These are phyloP conservation scores for Stylonectria norvegica DNA, from an alignment of 2,329 filamentous ascomycete genomes.

Conservation along the genomic window DNA sequence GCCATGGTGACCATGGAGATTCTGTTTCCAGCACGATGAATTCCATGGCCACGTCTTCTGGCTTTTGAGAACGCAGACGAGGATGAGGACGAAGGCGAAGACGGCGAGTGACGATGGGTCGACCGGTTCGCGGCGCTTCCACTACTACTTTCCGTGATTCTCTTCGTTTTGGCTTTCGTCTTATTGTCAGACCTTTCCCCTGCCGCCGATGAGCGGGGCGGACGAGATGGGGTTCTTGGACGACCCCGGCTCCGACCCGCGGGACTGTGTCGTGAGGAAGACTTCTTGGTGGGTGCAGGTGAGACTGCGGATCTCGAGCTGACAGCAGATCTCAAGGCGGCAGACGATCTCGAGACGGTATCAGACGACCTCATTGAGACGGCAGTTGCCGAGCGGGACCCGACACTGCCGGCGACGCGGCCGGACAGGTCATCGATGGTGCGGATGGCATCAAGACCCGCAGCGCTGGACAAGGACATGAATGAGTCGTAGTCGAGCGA, in stretches of 20 bases:
- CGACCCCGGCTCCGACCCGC: constrained; percentile 16
- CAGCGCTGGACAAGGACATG: constrained; percentile 44
- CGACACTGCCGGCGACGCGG: constrained; percentile 20
- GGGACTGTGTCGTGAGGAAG: too few relatives aligned
- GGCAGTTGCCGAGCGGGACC: too few relatives aligned
- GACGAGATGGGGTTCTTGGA: constrained; percentile 12
- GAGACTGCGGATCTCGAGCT: too few relatives aligned
- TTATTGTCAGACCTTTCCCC: constrained; percentile 3
- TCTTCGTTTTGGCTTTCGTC: constrained; percentile 7
- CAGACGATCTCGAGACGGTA: too few relatives aligned
- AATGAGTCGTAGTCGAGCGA: constrained; percentile 46
- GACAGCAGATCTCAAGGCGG: too few relatives aligned
- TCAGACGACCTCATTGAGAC: too few relatives aligned
- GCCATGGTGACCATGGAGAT: constrained; percentile 35
- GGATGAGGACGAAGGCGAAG: constrained; percentile 8
- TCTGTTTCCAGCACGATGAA: constrained; percentile 19
- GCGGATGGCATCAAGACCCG: constrained; percentile 45
- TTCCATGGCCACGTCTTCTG: too few relatives aligned
- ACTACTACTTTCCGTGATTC: constrained; percentile 9
- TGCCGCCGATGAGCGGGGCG: constrained; percentile 1
- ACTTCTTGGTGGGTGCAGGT: too few relatives aligned
- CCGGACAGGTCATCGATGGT: constrained; percentile 47
- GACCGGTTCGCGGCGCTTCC: constrained; percentile 5
- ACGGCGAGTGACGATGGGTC: constrained; percentile 10
- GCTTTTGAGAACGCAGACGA: constrained; percentile 6